phyloP scores from a whole-genome alignment of 148 eudicot species.

The Rhododendron ovatum region DNA sequence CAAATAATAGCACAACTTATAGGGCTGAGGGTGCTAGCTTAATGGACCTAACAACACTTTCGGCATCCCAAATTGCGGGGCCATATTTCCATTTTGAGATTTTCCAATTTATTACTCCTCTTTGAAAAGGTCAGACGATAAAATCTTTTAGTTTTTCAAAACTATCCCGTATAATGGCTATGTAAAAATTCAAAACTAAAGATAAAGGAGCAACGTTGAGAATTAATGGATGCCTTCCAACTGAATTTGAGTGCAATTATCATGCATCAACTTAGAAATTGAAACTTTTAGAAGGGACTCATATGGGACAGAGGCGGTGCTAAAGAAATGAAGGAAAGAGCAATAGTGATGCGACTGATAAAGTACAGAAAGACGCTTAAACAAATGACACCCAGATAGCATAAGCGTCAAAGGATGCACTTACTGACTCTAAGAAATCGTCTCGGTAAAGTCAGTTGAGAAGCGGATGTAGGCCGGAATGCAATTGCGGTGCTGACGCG shows the following conservation, averaged over 20 bases:
- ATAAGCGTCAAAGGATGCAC: background rate
- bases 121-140: background rate
- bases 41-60: too few species aligned
- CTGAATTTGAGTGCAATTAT: background rate
- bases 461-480: background rate
- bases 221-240: background rate
- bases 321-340: background rate
- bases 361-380: background rate
- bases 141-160: background rate
- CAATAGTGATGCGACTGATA: background rate
- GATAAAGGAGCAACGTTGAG: background rate
- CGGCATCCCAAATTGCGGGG: background rate
- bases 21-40: background rate
- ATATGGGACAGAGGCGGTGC: background rate
- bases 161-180: background rate
- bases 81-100: background rate
- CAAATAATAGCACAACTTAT: background rate
- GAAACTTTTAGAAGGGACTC: background rate
- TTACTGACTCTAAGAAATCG: background rate
- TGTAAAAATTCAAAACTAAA: background rate
- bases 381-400: background rate
- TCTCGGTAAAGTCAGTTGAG: background rate
- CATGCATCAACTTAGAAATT: background rate
- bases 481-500: background rate
- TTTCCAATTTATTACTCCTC: background rate